A percentile compares a stretch with the other conserved stretches of the same genome.
phyloP scores from a whole-genome alignment of 2,329 filamentous ascomycete genomes.

The Fusarium sarcochroum region DNA sequence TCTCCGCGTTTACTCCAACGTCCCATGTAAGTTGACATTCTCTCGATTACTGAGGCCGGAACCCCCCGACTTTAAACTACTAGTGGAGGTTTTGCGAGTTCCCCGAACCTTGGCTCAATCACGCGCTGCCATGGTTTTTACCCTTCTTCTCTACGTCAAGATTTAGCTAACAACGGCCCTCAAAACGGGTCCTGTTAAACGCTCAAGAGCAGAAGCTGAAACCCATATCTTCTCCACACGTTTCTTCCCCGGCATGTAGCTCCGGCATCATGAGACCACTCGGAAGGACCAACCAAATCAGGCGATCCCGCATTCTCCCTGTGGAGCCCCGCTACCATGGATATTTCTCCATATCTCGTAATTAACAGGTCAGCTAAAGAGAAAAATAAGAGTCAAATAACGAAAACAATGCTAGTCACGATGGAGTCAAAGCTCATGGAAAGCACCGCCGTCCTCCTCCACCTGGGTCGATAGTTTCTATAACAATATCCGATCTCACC shows the following conservation, averaged over 20 bases:
- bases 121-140: neutral
- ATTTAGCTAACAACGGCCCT: neutral
- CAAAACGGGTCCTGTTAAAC: neutral
- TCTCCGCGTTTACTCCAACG: neutral
- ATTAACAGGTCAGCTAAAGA: neutral
- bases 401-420: neutral
- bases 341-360: neutral
- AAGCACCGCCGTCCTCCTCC: neutral
- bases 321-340: neutral
- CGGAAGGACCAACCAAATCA: neutral
- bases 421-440: neutral
- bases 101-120: neutral
- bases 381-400: neutral
- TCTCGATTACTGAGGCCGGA: neutral
- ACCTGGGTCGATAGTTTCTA: neutral
- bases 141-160: neutral
- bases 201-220: neutral
- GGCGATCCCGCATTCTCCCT: neutral
- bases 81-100: neutral
- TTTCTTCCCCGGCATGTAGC: neutral
- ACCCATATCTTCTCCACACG: neutral
- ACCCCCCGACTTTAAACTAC: neutral
- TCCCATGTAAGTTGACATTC: neutral
- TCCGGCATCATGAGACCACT: neutral
- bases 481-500: neutral